Evolutionary conservation across 75 land plant genomes (phyloP).

Genomic region (Azolla pinnata): DNA sequence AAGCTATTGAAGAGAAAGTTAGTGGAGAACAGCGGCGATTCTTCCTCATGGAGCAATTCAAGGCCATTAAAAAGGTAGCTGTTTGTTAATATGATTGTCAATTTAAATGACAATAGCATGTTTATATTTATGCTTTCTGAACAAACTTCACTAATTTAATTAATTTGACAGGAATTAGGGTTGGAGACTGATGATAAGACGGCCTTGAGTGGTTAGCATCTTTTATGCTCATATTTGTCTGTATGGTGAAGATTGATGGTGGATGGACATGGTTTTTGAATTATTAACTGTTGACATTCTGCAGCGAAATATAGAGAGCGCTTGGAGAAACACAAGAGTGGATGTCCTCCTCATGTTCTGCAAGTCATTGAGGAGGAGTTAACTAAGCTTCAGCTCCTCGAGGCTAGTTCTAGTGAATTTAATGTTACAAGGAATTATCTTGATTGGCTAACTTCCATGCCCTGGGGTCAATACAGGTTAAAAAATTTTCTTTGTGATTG

Average conservation of each 20-base stretch:
- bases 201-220: constrained; percentile 72
- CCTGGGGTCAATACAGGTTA: constrained; percentile 99
- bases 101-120: too few species aligned
- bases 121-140: too few species aligned
- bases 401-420: constrained; percentile 97
- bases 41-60: constrained; percentile 90
- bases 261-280: not conserved
- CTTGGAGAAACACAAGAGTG: constrained; percentile 65
- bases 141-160: too few species aligned
- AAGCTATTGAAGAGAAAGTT: constrained; percentile 95
- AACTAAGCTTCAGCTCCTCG: constrained; percentile 80
- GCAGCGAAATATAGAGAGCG: constrained; percentile 95
- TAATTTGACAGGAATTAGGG: constrained; percentile 71
- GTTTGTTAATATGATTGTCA: too few species aligned
- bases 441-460: constrained; percentile 92
- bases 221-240: not conserved
- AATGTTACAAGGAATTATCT: constrained; percentile 97
- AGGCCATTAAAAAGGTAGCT: constrained; percentile 94
- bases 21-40: constrained; percentile 95
- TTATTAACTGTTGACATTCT: constrained; percentile 1
- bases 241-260: not conserved
- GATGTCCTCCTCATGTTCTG: constrained; percentile 72
- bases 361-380: constrained; percentile 98
- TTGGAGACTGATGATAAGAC: constrained; percentile 97
- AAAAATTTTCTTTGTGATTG: not conserved